Percentiles rank a stretch among this genome's conserved stretches.
These are phyloP conservation scores for Colletotrichum neosansevieriae DNA, from an alignment of 2,329 filamentous ascomycete species.

Conservation along the genomic window DNA sequence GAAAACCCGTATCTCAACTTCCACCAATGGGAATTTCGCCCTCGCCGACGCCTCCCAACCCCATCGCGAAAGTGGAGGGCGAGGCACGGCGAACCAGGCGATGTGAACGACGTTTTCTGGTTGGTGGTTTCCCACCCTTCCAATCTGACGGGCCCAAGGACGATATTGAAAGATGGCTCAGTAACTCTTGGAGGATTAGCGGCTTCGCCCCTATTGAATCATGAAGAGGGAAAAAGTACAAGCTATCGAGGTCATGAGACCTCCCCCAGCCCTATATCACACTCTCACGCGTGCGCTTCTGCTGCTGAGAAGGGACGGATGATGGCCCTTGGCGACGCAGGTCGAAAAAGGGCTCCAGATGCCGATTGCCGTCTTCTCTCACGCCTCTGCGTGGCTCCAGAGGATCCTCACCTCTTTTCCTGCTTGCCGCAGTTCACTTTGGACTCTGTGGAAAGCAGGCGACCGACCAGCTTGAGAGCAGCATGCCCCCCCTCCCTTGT, in stretches of 20 bases:
- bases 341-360: constrained; percentile 6
- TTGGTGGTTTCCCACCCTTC: neutral
- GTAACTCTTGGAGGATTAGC: neutral
- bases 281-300: constrained; percentile 26
- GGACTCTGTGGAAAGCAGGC: neutral
- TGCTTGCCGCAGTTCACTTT: neutral
- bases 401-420: neutral
- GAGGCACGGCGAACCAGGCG: constrained; percentile 1
- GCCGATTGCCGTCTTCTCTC: constrained; percentile 30
- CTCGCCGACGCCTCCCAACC: neutral
- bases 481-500: neutral
- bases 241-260: neutral
- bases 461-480: neutral
- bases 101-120: constrained; percentile 8
- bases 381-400: constrained; percentile 28
- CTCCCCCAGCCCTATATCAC: constrained; percentile 2
- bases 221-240: neutral
- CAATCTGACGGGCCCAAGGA: neutral
- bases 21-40: constrained; percentile 38
- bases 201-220: no score
- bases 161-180: neutral
- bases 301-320: neutral
- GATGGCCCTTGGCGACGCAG: constrained; percentile 33
- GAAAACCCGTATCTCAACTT: constrained; percentile 28
- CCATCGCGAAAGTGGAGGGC: neutral